phyloP scores from a whole-genome alignment of 202 grass and related monocot genomes.

The Tripidium arundinaceum region DNA sequence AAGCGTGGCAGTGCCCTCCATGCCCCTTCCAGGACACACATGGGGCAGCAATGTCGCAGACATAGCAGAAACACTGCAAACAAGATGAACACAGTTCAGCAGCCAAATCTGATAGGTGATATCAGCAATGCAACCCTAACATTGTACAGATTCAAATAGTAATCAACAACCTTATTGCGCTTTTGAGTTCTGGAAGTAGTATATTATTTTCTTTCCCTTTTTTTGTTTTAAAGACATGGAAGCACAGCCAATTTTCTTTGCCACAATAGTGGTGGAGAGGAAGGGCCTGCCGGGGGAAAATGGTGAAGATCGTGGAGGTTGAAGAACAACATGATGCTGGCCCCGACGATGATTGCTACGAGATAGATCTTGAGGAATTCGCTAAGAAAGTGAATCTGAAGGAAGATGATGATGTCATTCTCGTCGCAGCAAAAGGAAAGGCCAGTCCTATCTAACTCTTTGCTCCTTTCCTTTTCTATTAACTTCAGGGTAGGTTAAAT shows the following conservation, averaged over 20 bases:
- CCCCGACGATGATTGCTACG: conserved; percentile 53
- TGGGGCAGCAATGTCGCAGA: conserved; percentile 60
- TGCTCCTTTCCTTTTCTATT: neutral
- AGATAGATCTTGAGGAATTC: conserved; percentile 44
- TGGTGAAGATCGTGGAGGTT: conserved; percentile 29
- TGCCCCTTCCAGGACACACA: conserved; percentile 46
- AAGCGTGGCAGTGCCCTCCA: conserved; percentile 56
- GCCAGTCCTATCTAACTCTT: conserved; percentile 9
- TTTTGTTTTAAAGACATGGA: neutral
- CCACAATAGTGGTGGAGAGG: neutral
- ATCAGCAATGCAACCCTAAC: neutral
- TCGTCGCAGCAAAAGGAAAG: conserved; percentile 48
- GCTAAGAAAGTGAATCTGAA: conserved; percentile 29
- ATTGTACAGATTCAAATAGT: neutral
- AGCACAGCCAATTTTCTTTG: neutral
- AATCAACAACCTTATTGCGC: neutral
- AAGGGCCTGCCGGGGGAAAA: neutral
- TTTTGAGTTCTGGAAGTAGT: neutral
- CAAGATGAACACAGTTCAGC: conserved; percentile 1
- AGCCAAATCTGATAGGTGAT: neutral
- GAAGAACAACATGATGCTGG: neutral
- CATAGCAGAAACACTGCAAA: conserved; percentile 79
- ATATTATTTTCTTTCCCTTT: neutral
- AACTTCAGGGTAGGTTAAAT: neutral
- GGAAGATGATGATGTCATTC: conserved; percentile 41